Conservation (phyloP, 768 basidiomycete species). For the Leucosporidium creatinivorum region DNA sequence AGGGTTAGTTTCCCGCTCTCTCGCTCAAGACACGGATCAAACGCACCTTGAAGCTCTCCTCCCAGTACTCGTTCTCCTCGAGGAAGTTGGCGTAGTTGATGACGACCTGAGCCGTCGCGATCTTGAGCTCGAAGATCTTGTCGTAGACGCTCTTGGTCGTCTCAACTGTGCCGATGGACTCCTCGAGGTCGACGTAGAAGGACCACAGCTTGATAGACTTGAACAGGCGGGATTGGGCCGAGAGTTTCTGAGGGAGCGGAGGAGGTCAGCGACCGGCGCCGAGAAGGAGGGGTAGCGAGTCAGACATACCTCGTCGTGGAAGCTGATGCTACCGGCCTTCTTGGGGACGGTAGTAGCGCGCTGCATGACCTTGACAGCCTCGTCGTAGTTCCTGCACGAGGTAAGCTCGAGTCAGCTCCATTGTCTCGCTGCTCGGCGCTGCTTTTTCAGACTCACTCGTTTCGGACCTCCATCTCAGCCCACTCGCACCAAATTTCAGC, state of each 20-base stretch:
- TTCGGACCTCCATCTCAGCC: slow-evolving; percentile 94
- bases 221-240: slow-evolving; percentile 84
- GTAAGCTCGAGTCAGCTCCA: no score
- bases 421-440: no score
- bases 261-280: background rate
- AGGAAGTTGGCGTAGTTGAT: slow-evolving; percentile 95
- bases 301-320: slow-evolving; percentile 80
- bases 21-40: no score
- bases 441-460: slow-evolving; percentile 60
- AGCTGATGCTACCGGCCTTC: slow-evolving; percentile 72
- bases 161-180: slow-evolving; percentile 90
- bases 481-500: slow-evolving; percentile 99
- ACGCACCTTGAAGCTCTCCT: slow-evolving; percentile 89
- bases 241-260: slow-evolving; percentile 52
- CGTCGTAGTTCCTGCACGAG: slow-evolving; percentile 75
- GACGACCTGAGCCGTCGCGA: slow-evolving; percentile 95
- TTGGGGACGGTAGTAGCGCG: slow-evolving; percentile 86
- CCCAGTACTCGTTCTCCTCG: slow-evolving; percentile 96
- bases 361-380: slow-evolving; percentile 92
- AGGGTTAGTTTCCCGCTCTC: background rate
- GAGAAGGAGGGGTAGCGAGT: background rate
- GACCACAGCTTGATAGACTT: slow-evolving; percentile 99
- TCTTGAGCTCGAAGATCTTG: slow-evolving; percentile 89
- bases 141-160: slow-evolving; percentile 89
- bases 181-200: slow-evolving; percentile 95